Conservation (phyloP, 2,329 filamentous ascomycete genomes). For the Botrytis paeoniae region DNA sequence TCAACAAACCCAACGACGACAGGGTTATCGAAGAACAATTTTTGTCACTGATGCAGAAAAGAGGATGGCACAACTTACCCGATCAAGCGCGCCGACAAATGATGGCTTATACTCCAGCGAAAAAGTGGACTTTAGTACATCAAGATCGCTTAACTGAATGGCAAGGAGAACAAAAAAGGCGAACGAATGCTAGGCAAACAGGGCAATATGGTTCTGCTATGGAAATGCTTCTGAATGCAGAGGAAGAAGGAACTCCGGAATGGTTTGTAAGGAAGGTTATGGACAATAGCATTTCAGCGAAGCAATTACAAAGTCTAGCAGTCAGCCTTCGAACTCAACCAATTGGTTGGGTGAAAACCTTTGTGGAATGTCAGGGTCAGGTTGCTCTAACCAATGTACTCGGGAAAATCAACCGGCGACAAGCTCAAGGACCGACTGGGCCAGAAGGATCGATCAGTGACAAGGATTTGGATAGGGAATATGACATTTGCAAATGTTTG, state of each 20-base stretch:
- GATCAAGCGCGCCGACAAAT: conserved; percentile 94
- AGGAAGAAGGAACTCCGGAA: conserved; percentile 94
- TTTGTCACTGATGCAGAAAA: conserved; percentile 90
- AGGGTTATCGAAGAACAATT: conserved; percentile 88
- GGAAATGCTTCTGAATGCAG: conserved; percentile 72
- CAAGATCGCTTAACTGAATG: conserved; percentile 91
- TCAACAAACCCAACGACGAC: conserved; percentile 75
- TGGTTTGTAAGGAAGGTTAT: conserved; percentile 98
- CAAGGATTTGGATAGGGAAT: conserved; percentile 71
- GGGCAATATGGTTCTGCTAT: conserved; percentile 66
- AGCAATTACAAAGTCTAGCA: conserved; percentile 87
- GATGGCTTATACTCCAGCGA: conserved; percentile 87
- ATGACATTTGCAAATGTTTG: conserved; percentile 95
- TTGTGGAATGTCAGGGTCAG: conserved; percentile 96
- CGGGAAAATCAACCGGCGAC: conserved; percentile 88
- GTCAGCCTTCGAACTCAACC: conserved; percentile 95
- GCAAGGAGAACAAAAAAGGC: conserved; percentile 90
- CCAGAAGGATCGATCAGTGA: conserved; percentile 54
- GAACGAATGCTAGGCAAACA: conserved; percentile 68
- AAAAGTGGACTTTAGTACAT: conserved; percentile 97
- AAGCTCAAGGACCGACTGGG: conserved; percentile 60
- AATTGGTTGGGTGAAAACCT: conserved; percentile 94
- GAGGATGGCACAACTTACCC: conserved; percentile 94
- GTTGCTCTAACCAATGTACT: conserved; percentile 93
- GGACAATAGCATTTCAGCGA: conserved; percentile 89